Base-by-base conservation (phyloP, 2,329 filamentous ascomycete species). In the Ceratocystis albifundus region DNA sequence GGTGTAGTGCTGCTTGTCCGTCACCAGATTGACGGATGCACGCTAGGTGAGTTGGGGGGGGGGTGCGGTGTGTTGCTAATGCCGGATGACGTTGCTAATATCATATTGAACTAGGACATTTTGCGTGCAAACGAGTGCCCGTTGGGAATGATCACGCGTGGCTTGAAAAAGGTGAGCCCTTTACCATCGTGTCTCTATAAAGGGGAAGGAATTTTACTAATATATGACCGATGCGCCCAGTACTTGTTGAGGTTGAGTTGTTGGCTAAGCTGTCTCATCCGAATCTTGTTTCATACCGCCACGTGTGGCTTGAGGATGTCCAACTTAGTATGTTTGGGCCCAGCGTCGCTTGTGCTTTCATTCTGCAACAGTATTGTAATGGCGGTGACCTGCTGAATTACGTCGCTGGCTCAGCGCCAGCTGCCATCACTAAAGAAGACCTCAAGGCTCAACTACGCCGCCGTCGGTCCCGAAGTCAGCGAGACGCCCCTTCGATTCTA, bases 361-460 rank as follows among this genome's bases (percentile, higher is more conserved):
- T 99, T 67, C 81, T 99, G 6, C 94, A 99, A 74, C 92, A 99
- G 73, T 99, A 96, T 72, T 99, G 95, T 77, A 97, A 99, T 73
- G 82, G 87, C 1, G 94, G 94, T 17, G 94, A 99, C 73, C 80
- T 99, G 20, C 87, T 96, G 68, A 86, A 88, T 69, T 95, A 96
- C 73, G 85, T 99, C 17, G 79, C 92, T n/a, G 86, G 88, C 5
- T 82, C 86, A 4, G 77, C 78, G 28, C 80, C 84, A 0, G 82
- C 83, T 63, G 81, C 84, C 62, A 80, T 80, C 0, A 90, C 89
- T 6, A 89, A 89, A 67, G 89, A 97, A 72, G 85, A 94, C 71
- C 79, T 97, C 71, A 97, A 97, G 74, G 90, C 91, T 5, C 88
- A 89, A 65, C 84, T 96, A 73, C 84, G 94, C 59, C 84, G 93